Evolutionary conservation across 352 stramenopile genomes (phyloP), one percentile per base, ranked within the genome.

Genomic region (Albugo candida): DNA sequence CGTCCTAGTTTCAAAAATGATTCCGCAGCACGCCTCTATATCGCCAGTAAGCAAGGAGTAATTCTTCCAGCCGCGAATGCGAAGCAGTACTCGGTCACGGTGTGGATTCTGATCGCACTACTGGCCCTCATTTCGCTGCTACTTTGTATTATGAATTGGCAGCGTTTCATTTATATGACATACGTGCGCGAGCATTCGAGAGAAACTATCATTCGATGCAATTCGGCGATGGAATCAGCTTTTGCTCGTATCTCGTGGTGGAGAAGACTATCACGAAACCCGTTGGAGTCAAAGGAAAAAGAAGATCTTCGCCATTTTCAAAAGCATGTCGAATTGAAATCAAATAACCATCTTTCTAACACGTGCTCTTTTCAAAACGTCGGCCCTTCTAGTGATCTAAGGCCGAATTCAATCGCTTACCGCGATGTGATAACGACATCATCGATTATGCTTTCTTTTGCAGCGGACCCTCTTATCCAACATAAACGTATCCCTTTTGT

Each of bases 401-500:
- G 19, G 38, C 17, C 17, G 3, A 8, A 24, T 19, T 19, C 38
- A 43, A 24, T 24, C 19, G 38, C 68, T 24, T 73, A 65, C 16
- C 64, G 61, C 5, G 65, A 81, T 45, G 56, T 64, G 1, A 53
- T 73, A 19, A 60, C 63, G 44, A 48, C 62, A 38, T 81, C 65
- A 8, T 41, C 64, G 43, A 59, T 74, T 47, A 48, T 78, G 17
- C 45, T 70, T 44, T 53, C 57, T 2, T 81, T 81, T 49, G 60
- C 77, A 47, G 71, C 54, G 21, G 63, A 81, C 34, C 52, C 58
- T 10, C n/a, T 64, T 6, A 53, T 81, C 6, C 41, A 65, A 19
- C 38, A 59, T 17, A 62, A 76, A 41, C 61, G 69, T 13, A 63
- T 78, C 12, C 64, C 66, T 1, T 70, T 76, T 45, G 52, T 70